Evolutionary conservation across 495 filamentous ascomycete genomes (phyloP).

Genomic region (Penicillium taxi): DNA sequence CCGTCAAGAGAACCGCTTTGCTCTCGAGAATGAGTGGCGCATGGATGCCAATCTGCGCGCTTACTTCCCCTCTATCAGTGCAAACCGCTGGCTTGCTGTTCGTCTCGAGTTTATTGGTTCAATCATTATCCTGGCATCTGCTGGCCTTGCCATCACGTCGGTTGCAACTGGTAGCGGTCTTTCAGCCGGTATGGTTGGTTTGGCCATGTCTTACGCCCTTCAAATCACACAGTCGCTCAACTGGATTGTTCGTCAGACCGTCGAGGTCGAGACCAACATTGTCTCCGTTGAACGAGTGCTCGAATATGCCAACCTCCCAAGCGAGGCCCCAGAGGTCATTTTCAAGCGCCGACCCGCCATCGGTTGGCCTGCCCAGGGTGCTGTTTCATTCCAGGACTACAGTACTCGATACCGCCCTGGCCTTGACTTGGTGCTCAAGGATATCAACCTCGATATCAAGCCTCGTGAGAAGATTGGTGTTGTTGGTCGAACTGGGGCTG

Average conservation of each 20-base stretch:
- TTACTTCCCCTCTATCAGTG: slow-evolving; percentile 93
- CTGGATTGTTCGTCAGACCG: slow-evolving; percentile 98
- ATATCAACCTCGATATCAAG: slow-evolving; percentile 85
- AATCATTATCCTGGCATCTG: slow-evolving; percentile 82
- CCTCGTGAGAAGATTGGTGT: slow-evolving; percentile 97
- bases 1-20: slow-evolving; percentile 77
- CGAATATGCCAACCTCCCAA: slow-evolving; percentile 88
- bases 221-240: slow-evolving; percentile 98
- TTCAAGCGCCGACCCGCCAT: slow-evolving; percentile 76
- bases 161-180: slow-evolving; percentile 63
- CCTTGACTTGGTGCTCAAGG: slow-evolving; percentile 85
- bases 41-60: slow-evolving; percentile 93
- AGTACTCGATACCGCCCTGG: slow-evolving; percentile 86
- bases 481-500: slow-evolving; percentile 91
- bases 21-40: slow-evolving; percentile 93
- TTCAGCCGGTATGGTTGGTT: slow-evolving; percentile 74
- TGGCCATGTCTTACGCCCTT: slow-evolving; percentile 94
- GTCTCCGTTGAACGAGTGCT: slow-evolving; percentile 97
- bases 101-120: slow-evolving; percentile 95
- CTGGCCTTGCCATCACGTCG: slow-evolving; percentile 72
- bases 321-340: slow-evolving; percentile 92
- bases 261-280: slow-evolving; percentile 99
- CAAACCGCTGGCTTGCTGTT: slow-evolving; percentile 94
- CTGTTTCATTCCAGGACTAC: slow-evolving; percentile 86
- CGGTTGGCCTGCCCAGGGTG: slow-evolving; percentile 87